phyloP scores from a whole-genome alignment of 179 eudicot species.

The Patellifolia procumbens region DNA sequence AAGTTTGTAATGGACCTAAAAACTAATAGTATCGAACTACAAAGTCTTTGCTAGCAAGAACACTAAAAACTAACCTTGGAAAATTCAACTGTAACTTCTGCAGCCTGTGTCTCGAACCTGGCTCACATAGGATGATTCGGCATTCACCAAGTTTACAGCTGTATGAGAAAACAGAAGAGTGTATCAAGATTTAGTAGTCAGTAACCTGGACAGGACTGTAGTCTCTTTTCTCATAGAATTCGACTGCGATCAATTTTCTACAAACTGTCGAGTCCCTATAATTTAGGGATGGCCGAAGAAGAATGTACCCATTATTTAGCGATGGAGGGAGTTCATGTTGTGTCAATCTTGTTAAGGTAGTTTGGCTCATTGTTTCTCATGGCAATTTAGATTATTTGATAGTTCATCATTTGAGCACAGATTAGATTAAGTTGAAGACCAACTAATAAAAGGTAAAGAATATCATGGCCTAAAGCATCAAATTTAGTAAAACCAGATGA shows the following conservation, averaged over 20 bases:
- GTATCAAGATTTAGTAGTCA: not conserved
- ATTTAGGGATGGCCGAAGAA: not conserved
- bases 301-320: not conserved
- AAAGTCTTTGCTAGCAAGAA: not conserved
- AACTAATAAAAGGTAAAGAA: not conserved
- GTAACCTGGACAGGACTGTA: not conserved
- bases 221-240: not conserved
- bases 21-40: not conserved
- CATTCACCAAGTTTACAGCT: slow-evolving; percentile 98
- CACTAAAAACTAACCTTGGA: slow-evolving; percentile 60
- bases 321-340: not conserved
- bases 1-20: not conserved
- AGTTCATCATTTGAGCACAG: not conserved
- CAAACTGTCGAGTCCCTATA: not conserved
- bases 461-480: not conserved
- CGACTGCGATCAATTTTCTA: too few species aligned
- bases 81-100: slow-evolving; percentile 96
- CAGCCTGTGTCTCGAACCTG: slow-evolving; percentile 77
- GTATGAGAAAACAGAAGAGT: slow-evolving; percentile 25
- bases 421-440: not conserved
- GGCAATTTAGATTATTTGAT: too few species aligned
- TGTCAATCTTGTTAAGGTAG: not conserved
- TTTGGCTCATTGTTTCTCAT: not conserved
- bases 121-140: slow-evolving; percentile 79
- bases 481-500: not conserved